Percentiles rank a stretch among this genome's conserved stretches.
phyloP scores from a whole-genome alignment of 768 basidiomycete genomes.

The Dentipellis sp. region DNA sequence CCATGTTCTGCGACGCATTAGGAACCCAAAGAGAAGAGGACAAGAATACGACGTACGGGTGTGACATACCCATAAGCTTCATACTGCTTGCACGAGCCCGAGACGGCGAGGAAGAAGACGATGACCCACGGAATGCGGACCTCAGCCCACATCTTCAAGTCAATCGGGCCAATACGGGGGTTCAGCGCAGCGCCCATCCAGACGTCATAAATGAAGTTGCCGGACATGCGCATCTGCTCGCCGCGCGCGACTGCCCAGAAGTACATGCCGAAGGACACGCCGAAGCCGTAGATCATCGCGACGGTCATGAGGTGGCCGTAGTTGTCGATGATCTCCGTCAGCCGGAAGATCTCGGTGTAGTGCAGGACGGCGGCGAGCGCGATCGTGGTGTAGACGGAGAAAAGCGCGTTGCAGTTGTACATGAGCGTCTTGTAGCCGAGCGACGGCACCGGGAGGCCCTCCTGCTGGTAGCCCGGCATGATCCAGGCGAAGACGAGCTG shows the following conservation, averaged over 20 bases:
- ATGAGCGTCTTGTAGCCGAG: slow-evolving; percentile 85
- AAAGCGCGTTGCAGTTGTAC: slow-evolving; percentile 95
- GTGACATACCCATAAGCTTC: slow-evolving; percentile 88
- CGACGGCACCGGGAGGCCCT: slow-evolving; percentile 94
- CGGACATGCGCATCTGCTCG: slow-evolving; percentile 88
- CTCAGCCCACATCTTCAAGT: slow-evolving; percentile 98
- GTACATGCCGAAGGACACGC: slow-evolving; percentile 74
- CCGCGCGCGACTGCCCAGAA: slow-evolving; percentile 68
- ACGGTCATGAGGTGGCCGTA: slow-evolving; percentile 96
- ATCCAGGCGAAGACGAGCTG: slow-evolving; percentile 87
- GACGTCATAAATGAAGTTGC: slow-evolving; percentile 87
- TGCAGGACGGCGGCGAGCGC: slow-evolving; percentile 69
- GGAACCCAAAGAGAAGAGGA: background rate
- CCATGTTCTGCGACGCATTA: slow-evolving; percentile 65
- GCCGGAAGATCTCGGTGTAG: slow-evolving; percentile 73
- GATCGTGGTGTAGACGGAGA: slow-evolving; percentile 77
- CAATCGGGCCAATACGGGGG: slow-evolving; percentile 83
- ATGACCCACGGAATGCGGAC: slow-evolving; percentile 96
- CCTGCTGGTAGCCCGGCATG: slow-evolving; percentile 87
- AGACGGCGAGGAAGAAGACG: slow-evolving; percentile 87
- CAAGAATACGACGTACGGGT: slow-evolving; percentile 37
- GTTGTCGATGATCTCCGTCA: slow-evolving; percentile 92
- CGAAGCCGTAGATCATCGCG: slow-evolving; percentile 86
- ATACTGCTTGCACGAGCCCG: slow-evolving; percentile 93
- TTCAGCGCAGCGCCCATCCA: slow-evolving; percentile 97